phyloP scores from a whole-genome alignment of 176 grass and related monocot genomes.

The Elaeis guineensis region DNA sequence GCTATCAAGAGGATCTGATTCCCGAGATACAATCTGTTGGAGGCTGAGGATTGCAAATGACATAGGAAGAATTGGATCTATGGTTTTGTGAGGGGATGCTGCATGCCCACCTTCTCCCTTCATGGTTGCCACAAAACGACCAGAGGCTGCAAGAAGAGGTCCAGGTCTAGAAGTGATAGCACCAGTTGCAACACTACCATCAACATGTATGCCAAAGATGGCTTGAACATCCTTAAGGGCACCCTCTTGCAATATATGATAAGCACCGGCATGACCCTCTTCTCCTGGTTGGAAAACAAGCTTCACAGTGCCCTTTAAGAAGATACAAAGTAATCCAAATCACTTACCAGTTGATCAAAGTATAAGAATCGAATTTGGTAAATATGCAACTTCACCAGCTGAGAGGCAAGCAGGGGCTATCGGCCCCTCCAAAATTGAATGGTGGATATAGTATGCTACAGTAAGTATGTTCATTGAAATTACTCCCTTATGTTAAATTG shows the following conservation, averaged over 20 bases:
- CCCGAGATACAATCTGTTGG: slow-evolving; percentile 56
- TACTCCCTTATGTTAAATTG: too few species aligned
- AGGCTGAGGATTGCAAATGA: slow-evolving; percentile 43
- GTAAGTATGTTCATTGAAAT: too few species aligned
- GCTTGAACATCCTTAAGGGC: slow-evolving; percentile 39
- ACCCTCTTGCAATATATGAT: slow-evolving; percentile 49
- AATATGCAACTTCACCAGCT: too few species aligned
- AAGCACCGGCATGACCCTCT: slow-evolving; percentile 52
- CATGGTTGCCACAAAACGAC: slow-evolving; percentile 42
- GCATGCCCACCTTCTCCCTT: slow-evolving; percentile 69
- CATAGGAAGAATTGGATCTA: slow-evolving; percentile 45
- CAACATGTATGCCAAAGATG: slow-evolving; percentile 54
- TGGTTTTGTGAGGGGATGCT: slow-evolving; percentile 27
- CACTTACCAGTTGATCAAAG: not conserved
- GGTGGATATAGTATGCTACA: too few species aligned
- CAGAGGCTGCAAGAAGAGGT: slow-evolving; percentile 47
- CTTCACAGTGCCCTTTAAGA: slow-evolving; percentile 58
- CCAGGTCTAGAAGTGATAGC: slow-evolving; percentile 39
- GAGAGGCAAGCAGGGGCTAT: too few species aligned
- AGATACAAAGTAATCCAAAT: not conserved
- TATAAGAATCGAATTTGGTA: too few species aligned
- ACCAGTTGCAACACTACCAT: slow-evolving; percentile 14
- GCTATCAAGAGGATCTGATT: slow-evolving; percentile 49
- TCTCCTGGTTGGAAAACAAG: slow-evolving; percentile 79
- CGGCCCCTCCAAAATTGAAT: too few species aligned